A percentile compares a stretch with the other conserved stretches of the same genome.
These are phyloP conservation scores for Saccharomycopsis selenospora DNA, from an alignment of 805 yeast genomes.

Conservation along the genomic window DNA sequence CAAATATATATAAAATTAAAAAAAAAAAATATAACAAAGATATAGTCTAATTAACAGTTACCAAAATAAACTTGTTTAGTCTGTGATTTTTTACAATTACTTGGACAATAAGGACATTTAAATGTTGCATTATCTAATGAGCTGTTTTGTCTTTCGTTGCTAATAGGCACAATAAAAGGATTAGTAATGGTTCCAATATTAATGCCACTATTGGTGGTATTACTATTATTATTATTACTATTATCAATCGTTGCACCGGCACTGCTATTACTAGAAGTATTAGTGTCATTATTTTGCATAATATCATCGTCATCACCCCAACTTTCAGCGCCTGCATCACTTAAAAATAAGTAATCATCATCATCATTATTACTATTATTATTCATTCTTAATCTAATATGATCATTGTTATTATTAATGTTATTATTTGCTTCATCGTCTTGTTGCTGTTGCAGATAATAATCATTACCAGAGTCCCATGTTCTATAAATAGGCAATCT, in stretches of 20 bases:
- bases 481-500: conserved; percentile 1
- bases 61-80: conserved; percentile 40
- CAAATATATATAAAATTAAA: no score
- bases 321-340: not conserved
- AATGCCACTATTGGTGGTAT: not conserved
- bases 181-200: no score
- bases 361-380: not conserved
- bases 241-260: no score
- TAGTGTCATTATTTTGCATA: not conserved
- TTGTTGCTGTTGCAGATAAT: no score
- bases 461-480: no score
- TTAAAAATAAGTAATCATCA: not conserved
- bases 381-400: no score
- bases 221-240: not conserved
- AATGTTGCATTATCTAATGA: conserved; percentile 29
- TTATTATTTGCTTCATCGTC: no score
- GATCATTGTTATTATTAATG: no score
- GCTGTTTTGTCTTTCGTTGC: not conserved
- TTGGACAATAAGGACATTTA: conserved; percentile 71
- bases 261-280: no score
- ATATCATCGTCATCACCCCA: not conserved
- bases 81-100: conserved; percentile 34
- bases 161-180: not conserved
- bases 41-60: no score
- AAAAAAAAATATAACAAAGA: no score